Base-by-base conservation (phyloP, 176 grass and related monocot species). In the Oropetium thomaeum region DNA sequence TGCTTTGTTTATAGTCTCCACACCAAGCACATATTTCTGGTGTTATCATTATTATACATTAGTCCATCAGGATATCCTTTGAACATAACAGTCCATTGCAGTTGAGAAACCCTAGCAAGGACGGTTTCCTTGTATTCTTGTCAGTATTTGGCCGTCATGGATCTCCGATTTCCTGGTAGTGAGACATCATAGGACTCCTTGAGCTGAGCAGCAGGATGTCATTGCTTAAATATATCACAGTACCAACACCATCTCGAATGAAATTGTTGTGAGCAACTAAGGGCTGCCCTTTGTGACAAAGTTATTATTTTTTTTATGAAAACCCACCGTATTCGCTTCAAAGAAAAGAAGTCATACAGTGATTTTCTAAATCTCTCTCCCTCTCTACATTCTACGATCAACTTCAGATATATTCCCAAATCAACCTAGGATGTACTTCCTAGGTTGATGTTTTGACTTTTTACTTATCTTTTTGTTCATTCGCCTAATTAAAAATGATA, bases 41-140 rank as follows among this genome's bases (percentile, higher is more conserved):
- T 11, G n/a, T 67, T 38, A 41, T 62, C 27, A 44, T 26, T 62
- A 11, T 42, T 62, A 11, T 42, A 32, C 69, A 80, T 67, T 52
- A 75, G 17, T 49, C 45, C 45, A 44, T 55, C 34, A 47, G 20
- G 41, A 48, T 58, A 35, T 35, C 61, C 42, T 69, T 43, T 42
- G 47, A 32, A 49, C 51, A 31, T 7, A 10, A 26, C 74, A 83
- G 47, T 40, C 5, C 67, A 70, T 19, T 69, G 37, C 33, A 4
- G 17, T 29, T 31, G 42, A 9, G 14, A 63, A 88, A 47, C 75
- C 62, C 62, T 79, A 87, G 41, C 54, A 61, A 79, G 61, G 40
- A 67, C n/a, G n/a, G n/a, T n/a, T n/a, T n/a, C n/a, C n/a, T n/a
- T n/a, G n/a, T n/a, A n/a, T n/a, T n/a, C n/a, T n/a, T n/a, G n/a